A percentile compares a stretch with the other conserved stretches of the same genome.
These are phyloP conservation scores for Carallia brachiata DNA, from an alignment of 345 rosid genomes.

Conservation along the genomic window DNA sequence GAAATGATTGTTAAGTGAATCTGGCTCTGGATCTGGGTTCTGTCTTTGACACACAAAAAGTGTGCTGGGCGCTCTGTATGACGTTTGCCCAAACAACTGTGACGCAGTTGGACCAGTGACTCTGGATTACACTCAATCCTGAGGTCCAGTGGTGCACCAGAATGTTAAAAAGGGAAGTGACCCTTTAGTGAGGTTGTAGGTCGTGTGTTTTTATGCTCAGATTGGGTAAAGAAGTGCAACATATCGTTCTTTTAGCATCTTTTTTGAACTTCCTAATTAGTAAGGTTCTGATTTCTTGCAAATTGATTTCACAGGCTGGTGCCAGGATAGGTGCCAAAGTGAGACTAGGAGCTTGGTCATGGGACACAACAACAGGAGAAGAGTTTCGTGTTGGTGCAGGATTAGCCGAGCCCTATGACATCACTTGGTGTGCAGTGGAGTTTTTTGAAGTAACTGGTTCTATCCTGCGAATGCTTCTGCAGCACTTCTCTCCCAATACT, in stretches of 20 bases:
- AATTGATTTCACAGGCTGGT: slow-evolving; percentile 55
- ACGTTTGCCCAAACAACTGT: not conserved
- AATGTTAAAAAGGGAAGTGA: not conserved
- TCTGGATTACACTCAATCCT: not conserved
- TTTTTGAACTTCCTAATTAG: not conserved
- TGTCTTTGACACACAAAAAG: not conserved
- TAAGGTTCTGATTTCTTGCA: not conserved
- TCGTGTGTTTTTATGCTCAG: not conserved
- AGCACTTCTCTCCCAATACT: slow-evolving; percentile 39
- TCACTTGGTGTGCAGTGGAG: slow-evolving; percentile 94
- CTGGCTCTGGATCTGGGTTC: too few species aligned
- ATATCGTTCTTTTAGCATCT: not conserved
- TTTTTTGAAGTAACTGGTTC: slow-evolving; percentile 80
- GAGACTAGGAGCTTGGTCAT: slow-evolving; percentile 93
- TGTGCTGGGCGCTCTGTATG: not conserved
- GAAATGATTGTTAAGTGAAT: too few species aligned
- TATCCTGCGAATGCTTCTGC: slow-evolving; percentile 66
- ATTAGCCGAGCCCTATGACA: slow-evolving; percentile 82
- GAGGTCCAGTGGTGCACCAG: not conserved
- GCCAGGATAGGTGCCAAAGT: slow-evolving; percentile 53
- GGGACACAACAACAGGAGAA: slow-evolving; percentile 87
- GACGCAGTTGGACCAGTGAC: not conserved
- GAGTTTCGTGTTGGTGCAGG: slow-evolving; percentile 96
- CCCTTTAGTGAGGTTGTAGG: not conserved
- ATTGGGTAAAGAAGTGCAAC: not conserved